Evolutionary conservation across 2,329 filamentous ascomycete species (phyloP).

Genomic region (Xylariaceae sp.): DNA sequence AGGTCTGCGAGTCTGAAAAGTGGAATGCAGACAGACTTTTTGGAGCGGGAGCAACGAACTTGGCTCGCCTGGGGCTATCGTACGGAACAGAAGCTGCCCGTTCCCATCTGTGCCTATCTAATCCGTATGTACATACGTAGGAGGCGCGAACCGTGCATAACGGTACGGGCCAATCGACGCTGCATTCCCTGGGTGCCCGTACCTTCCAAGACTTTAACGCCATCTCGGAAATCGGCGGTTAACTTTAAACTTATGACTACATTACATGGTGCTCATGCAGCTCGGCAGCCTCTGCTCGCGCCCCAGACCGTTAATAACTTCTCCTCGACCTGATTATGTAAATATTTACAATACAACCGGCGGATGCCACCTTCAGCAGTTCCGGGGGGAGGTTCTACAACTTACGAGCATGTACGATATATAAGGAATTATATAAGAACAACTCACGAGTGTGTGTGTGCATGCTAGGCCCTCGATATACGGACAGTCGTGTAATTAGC

Average conservation of each 20-base stretch:
- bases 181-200: neutral
- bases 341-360: neutral
- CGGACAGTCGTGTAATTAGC: no score
- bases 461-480: no score
- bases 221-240: constrained; percentile 10
- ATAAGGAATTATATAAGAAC: no score
- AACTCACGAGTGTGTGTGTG: no score
- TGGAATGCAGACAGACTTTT: neutral
- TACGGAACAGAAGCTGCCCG: no score
- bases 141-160: neutral
- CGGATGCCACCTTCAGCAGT: no score
- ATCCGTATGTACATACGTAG: neutral
- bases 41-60: neutral
- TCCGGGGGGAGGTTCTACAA: no score
- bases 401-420: no score
- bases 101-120: neutral
- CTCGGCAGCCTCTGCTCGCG: neutral
- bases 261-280: neutral
- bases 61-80: no score
- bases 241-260: neutral
- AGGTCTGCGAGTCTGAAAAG: no score
- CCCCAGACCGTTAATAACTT: neutral
- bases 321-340: neutral
- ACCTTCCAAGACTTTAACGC: neutral
- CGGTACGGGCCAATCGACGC: neutral